phyloP scores from a whole-genome alignment of 495 filamentous ascomycete species.

The Penicillium waksmanii region DNA sequence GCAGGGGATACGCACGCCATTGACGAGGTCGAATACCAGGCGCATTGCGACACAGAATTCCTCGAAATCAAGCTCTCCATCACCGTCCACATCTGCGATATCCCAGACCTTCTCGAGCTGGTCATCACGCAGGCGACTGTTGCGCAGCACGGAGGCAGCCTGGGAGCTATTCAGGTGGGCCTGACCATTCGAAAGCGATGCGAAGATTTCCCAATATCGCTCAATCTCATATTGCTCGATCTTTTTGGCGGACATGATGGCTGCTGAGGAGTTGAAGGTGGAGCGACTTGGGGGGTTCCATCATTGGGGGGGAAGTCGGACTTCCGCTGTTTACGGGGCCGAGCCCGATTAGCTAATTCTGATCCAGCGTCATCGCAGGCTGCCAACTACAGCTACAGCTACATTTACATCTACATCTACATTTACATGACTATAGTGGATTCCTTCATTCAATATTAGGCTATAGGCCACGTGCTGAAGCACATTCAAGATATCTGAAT shows the following conservation, averaged over 20 bases:
- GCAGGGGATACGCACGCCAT: conserved; percentile 68
- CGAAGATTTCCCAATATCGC: conserved; percentile 99
- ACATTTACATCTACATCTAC: too few species aligned
- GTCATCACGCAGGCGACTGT: conserved; percentile 88
- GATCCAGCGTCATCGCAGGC: conserved; percentile 35
- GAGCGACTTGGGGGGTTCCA: conserved; percentile 11
- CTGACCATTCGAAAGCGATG: conserved; percentile 76
- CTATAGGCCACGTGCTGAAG: too few species aligned
- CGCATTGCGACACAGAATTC: conserved; percentile 99
- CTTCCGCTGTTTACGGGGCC: background rate
- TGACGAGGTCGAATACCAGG: conserved; percentile 93
- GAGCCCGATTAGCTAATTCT: conserved; percentile 1
- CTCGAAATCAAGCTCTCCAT: conserved; percentile 97
- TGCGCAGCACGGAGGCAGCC: conserved; percentile 93
- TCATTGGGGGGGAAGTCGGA: conserved; percentile 13
- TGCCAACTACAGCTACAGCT: conserved; percentile 40
- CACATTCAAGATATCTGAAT: too few species aligned
- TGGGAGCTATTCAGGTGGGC: conserved; percentile 85
- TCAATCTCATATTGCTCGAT: conserved; percentile 97
- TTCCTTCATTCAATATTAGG: too few species aligned
- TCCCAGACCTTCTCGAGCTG: conserved; percentile 98
- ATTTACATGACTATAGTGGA: too few species aligned
- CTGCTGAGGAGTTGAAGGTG: conserved; percentile 17
- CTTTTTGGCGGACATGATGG: conserved; percentile 71
- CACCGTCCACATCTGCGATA: conserved; percentile 92